Conservation (phyloP, 148 eudicot species). For the Persicaria maculosa region DNA sequence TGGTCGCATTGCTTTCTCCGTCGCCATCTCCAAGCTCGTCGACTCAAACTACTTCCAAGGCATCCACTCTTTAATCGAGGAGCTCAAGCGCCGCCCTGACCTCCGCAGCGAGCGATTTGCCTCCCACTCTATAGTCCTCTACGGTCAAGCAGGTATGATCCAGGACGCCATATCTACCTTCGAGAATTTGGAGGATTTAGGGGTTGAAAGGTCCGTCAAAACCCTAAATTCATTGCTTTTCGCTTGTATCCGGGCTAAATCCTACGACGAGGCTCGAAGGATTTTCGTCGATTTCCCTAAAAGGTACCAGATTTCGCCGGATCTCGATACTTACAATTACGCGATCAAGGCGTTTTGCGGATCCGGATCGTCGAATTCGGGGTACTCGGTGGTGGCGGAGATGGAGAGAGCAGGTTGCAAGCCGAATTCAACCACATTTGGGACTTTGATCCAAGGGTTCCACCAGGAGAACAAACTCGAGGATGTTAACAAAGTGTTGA, state of each 20-base stretch:
- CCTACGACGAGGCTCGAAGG: conserved; percentile 31
- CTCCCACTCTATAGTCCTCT: conserved; percentile 57
- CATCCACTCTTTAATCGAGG: conserved; percentile 45
- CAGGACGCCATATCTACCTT: conserved; percentile 48
- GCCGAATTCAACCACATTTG: conserved; percentile 25
- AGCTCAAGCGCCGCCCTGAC: conserved; percentile 53
- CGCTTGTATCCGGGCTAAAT: conserved; percentile 42
- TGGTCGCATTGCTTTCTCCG: conserved; percentile 60
- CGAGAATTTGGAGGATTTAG: conserved; percentile 49
- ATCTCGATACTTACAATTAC: conserved; percentile 46
- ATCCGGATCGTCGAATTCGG: conserved; percentile 28
- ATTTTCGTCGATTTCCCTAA: conserved; percentile 34
- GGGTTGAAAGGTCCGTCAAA: conserved; percentile 31
- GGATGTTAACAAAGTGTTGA: conserved; percentile 30
- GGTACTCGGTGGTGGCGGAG: conserved; percentile 11
- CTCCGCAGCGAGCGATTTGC: conserved; percentile 40
- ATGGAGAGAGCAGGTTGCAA: conserved; percentile 29
- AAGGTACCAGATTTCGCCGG: conserved; percentile 30
- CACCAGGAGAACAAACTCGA: conserved; percentile 21
- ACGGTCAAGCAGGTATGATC: conserved; percentile 65
- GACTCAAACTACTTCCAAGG: conserved; percentile 34
- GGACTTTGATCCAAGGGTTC: conserved; percentile 18
- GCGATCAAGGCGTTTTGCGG: conserved; percentile 36
- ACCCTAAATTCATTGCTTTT: conserved; percentile 64
- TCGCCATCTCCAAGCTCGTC: conserved; percentile 55